Evolutionary conservation across 2,329 filamentous ascomycete genomes (phyloP).

Genomic region (Ceratocystis colombiana): DNA sequence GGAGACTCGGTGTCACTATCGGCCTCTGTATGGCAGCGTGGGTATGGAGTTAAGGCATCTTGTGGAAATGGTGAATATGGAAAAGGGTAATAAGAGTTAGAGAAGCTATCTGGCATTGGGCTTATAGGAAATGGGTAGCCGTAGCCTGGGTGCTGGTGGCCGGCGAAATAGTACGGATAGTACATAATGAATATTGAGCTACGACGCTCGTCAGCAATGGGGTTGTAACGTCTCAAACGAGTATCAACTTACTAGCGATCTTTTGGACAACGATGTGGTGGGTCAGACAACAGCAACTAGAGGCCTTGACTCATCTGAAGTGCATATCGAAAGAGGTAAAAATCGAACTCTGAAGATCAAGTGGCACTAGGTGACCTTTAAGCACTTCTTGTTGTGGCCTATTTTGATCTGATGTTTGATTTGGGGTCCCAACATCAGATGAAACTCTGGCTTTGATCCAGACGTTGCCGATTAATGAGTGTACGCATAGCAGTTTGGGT

Average conservation of each 20-base stretch:
- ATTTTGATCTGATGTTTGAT: neutral
- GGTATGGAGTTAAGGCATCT: neutral
- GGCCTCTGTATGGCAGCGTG: neutral
- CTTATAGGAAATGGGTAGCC: neutral
- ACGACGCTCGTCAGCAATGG: neutral
- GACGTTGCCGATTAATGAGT: neutral
- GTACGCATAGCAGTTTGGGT: neutral
- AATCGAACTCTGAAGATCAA: neutral
- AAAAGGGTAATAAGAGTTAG: neutral
- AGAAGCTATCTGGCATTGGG: neutral
- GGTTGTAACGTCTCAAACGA: neutral
- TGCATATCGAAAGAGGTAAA: neutral
- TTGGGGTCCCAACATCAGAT: neutral
- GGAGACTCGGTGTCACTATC: neutral
- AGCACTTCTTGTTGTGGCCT: neutral
- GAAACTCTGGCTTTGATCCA: neutral
- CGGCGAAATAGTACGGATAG: conserved; percentile 9
- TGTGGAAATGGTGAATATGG: neutral
- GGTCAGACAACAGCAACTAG: neutral
- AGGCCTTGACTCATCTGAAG: neutral
- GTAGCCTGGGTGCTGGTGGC: neutral
- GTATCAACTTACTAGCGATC: neutral
- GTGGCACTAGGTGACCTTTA: neutral
- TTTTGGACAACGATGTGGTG: no score
- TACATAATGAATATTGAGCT: neutral